Percentiles rank a stretch among this genome's conserved stretches.
Evolutionary conservation across 2,329 filamentous ascomycete genomes (phyloP).

Genomic region (Curvularia sp.): DNA sequence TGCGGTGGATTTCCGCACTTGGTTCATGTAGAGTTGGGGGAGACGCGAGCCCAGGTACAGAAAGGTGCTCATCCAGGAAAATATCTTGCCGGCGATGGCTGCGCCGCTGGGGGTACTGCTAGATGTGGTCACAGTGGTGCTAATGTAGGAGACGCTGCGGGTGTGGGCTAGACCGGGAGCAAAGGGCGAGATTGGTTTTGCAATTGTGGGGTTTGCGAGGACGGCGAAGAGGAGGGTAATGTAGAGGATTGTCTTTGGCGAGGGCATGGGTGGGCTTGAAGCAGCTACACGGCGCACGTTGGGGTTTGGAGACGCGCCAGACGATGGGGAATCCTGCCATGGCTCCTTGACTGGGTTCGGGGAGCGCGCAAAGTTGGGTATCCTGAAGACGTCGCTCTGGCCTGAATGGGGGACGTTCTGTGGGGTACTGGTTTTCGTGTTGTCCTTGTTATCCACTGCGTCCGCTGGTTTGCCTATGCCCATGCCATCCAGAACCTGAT

Average conservation of each 20-base stretch:
- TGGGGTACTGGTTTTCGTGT: conserved; percentile 19
- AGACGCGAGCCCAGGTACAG: conserved; percentile 50
- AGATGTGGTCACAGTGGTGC: conserved; percentile 13
- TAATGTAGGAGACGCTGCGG: conserved; percentile 20
- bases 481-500: conserved; percentile 38
- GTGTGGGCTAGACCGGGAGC: conserved; percentile 26
- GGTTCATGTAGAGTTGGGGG: conserved; percentile 72
- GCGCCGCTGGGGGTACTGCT: conserved; percentile 28
- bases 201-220: conserved; percentile 48
- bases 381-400: conserved; percentile 47
- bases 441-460: conserved; percentile 21
- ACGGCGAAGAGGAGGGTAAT: conserved; percentile 56
- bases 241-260: conserved; percentile 57
- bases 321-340: conserved; percentile 31
- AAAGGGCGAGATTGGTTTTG: conserved; percentile 39
- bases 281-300: conserved; percentile 44
- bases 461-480: conserved; percentile 23
- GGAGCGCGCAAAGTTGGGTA: conserved; percentile 49
- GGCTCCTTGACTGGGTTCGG: conserved; percentile 37
- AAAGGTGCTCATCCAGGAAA: conserved; percentile 55
- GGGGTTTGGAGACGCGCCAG: conserved; percentile 36
- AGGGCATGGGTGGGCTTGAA: conserved; percentile 54
- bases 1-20: conserved; percentile 66
- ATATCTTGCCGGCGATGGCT: conserved; percentile 52
- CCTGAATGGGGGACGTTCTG: conserved; percentile 40